A percentile compares a stretch with the other conserved stretches of the same genome.
Conservation (phyloP, 305 asterid genomes). For the Fraxinus greggii region DNA sequence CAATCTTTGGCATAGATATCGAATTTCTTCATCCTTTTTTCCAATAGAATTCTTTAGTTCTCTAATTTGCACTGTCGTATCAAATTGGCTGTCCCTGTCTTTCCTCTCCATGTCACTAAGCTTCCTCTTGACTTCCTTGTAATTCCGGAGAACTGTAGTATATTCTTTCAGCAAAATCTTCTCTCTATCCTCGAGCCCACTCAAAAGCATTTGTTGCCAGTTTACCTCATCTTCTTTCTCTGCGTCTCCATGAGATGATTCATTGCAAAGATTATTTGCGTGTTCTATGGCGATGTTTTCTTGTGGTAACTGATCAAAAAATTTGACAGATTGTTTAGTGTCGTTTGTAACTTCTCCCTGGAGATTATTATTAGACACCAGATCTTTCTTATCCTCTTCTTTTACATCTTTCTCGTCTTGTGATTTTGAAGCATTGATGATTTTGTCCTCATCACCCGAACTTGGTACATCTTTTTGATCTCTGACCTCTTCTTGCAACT, state of each 20-base stretch:
- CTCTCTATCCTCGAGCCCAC: slow-evolving; percentile 70
- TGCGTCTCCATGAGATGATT: slow-evolving; percentile 22
- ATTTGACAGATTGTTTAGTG: not conserved
- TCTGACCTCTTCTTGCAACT: slow-evolving; percentile 20
- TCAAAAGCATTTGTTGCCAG: slow-evolving; percentile 76
- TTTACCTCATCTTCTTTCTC: slow-evolving; percentile 45
- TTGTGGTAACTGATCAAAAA: slow-evolving; percentile 3
- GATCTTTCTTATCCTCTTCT: slow-evolving; percentile 30
- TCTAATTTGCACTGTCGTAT: slow-evolving; percentile 55
- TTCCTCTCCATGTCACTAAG: slow-evolving; percentile 63
- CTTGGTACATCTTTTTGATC: slow-evolving; percentile 2
- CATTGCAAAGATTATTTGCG: not conserved
- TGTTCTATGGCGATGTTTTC: not conserved
- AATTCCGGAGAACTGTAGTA: slow-evolving; percentile 62
- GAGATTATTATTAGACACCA: slow-evolving; percentile 20
- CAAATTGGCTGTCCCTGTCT: slow-evolving; percentile 56
- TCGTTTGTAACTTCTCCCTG: slow-evolving; percentile 4
- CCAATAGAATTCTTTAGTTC: slow-evolving; percentile 55
- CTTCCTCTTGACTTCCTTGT: slow-evolving; percentile 74
- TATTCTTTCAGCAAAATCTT: slow-evolving; percentile 70
- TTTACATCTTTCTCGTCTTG: slow-evolving; percentile 32
- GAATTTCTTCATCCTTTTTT: slow-evolving; percentile 74
- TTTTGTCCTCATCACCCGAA: not conserved
- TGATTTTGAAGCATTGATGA: not conserved
- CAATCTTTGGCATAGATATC: slow-evolving; percentile 45